Percentiles rank a stretch among this genome's conserved stretches.
Conservation (phyloP, 2,329 filamentous ascomycete species). For the Colletotrichum sp. region DNA sequence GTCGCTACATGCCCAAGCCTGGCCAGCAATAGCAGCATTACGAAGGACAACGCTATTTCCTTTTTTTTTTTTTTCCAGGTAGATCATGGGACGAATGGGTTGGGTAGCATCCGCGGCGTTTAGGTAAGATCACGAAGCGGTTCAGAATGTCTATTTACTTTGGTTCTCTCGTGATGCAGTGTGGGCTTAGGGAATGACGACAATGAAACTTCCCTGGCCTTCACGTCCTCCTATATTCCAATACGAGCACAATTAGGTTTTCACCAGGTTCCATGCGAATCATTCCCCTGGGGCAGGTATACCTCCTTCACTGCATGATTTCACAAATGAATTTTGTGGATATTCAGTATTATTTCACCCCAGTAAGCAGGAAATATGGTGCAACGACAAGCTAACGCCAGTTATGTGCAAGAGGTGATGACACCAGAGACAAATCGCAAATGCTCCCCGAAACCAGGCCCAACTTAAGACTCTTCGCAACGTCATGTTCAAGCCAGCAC, state of each 20-base stretch:
- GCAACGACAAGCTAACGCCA: neutral
- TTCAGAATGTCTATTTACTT: neutral
- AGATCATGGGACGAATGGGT: neutral
- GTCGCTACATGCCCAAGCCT: conserved; percentile 56
- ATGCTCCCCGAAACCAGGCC: neutral
- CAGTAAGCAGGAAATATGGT: neutral
- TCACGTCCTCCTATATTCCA: neutral
- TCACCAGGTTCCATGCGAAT: neutral
- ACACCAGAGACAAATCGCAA: neutral
- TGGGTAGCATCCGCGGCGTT: conserved; percentile 17
- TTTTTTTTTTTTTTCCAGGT: neutral
- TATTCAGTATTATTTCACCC: neutral
- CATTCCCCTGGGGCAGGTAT: neutral
- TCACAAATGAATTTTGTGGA: neutral
- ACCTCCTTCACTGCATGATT: neutral
- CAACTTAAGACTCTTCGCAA: neutral
- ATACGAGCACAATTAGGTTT: neutral
- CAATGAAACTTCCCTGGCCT: neutral
- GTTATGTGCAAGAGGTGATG: neutral
- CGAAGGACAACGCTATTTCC: neutral
- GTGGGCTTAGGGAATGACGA: neutral
- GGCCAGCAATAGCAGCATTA: conserved; percentile 16
- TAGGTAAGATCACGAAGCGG: conserved; percentile 16
- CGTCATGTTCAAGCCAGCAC: neutral
- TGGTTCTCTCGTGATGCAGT: neutral